Base-by-base conservation (phyloP, 768 basidiomycete genomes). In the Bullera alba region DNA sequence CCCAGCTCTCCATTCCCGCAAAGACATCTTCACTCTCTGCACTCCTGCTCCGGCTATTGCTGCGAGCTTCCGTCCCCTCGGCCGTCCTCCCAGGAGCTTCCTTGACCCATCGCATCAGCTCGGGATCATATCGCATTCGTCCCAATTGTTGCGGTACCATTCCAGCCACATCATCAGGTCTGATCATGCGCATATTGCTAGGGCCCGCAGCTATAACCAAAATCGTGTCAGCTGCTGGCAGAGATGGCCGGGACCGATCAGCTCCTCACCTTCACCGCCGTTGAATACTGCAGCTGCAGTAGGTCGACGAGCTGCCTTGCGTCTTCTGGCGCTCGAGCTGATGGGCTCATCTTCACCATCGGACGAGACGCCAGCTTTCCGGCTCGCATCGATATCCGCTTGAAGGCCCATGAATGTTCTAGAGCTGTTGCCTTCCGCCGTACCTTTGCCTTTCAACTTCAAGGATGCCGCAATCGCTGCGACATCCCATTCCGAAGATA, bases 51-150 rank as follows among this genome's bases (percentile, higher is more conserved):
- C 42, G 53, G 8, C 57, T 45, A 10, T n/a, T n/a, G n/a, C n/a
- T n/a, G n/a, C n/a, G n/a, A 26, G 15, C 25, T 19, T 63, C 65
- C 14, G 42, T 56, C 16, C 41, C 57, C 42, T 57, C 65, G 15
- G 60, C 56, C 7, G 56, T 46, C 10, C 39, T 54, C 5, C 36
- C 52, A 21, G 63, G 46, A 6, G 44, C 55, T 23, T 76, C 80
- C 74, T 83, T 85, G 48, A 88, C 82, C 90, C 90, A 93, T 59
- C 79, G 81, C 84, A 88, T 87, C 74, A 81, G 78, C 34, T 79
- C 79, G 59, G 78, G 82, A 74, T 93, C 91, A 59, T 83, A 91
- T 44, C 85, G 75, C 91, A 96, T 93, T 70, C 80, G 80, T 0
- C 91, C 90, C 38, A 91, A 81, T 47, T 81, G 77, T 30, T 89